Base-by-base conservation (phyloP, 768 basidiomycete species). In the Erythrobasidium yunnanense region DNA sequence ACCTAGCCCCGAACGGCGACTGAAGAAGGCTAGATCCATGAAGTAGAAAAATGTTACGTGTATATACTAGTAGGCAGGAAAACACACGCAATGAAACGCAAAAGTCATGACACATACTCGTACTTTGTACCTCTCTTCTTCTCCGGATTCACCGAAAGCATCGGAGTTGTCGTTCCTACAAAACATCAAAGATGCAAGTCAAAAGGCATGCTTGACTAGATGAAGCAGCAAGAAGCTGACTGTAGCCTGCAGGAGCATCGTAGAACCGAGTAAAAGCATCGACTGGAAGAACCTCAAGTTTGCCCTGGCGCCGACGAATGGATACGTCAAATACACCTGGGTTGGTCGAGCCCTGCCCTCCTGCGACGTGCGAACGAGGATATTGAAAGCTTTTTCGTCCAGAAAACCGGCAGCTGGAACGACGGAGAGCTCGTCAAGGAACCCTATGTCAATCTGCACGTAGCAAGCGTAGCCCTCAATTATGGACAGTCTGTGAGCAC, bases 361-460 rank as follows among this genome's bases (percentile, higher is more conserved):
- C 20, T n/a, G 54, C 29, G 20, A 55, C 20, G 33, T 29, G 13
- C 54, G 15, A 55, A n/a, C 11, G 33, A 55, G 25, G 17, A 25
- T 45, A 17, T n/a, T n/a, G n/a, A n/a, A n/a, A n/a, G n/a, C n/a
- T n/a, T n/a, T n/a, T n/a, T n/a, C n/a, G n/a, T n/a, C n/a, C n/a
- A 55, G 55, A 60, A 56, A 27, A 58, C 68, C 27, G 71, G 67
- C 13, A 55, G 53, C 15, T 72, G 71, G 71, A 60, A 66, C 3
- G 13, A 55, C 15, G 51, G 55, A 4, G 66, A 71, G 47, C 71
- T 69, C 67, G 67, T 71, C 25, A 42, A 63, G 23, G 66, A 66
- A 49, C 66, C 70, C 0, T 66, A 70, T 42, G n/a, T 73, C 27
- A 67, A 69, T 11, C 38, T 73, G 5, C 70, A 70, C 60, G 65